Conservation (phyloP, 2,329 filamentous ascomycete genomes). For the Coniosporium tulheliwenetii region DNA sequence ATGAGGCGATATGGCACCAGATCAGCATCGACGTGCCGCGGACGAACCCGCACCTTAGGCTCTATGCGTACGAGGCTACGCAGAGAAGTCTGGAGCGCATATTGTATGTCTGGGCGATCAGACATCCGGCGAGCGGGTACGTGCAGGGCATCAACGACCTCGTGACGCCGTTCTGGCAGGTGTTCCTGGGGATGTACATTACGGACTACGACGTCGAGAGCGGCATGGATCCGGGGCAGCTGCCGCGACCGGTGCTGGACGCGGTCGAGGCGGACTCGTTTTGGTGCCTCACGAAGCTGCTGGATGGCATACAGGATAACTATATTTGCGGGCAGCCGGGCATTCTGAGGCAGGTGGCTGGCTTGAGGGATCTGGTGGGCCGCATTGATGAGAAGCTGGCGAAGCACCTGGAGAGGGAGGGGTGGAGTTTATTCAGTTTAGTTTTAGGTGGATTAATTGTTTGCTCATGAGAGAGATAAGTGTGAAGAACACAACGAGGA, state of each 20-base stretch:
- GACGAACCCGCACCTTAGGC: conserved; percentile 87
- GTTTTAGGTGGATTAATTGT: conserved; percentile 99
- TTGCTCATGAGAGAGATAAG: conserved; percentile 94
- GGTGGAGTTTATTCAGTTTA: conserved; percentile 99
- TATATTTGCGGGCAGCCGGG: conserved; percentile 97
- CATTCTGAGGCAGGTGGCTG: conserved; percentile 84
- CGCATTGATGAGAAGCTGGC: conserved; percentile 74
- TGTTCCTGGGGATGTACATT: conserved; percentile 88
- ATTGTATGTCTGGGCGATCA: conserved; percentile 92
- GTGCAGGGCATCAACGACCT: conserved; percentile 98
- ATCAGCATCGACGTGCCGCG: conserved; percentile 96
- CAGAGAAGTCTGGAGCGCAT: conserved; percentile 89
- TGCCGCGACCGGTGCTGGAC: conserved; percentile 80
- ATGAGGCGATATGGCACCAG: conserved; percentile 98
- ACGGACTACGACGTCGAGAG: conserved; percentile 84
- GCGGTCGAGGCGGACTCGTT: conserved; percentile 96
- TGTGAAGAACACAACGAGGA: conserved; percentile 89
- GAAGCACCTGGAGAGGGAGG: conserved; percentile 77
- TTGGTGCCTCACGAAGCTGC: conserved; percentile 92
- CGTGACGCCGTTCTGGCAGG: conserved; percentile 95
- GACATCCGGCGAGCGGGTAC: conserved; percentile 92
- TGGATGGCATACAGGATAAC: conserved; percentile 98
- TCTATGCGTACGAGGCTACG: conserved; percentile 92
- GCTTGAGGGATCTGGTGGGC: conserved; percentile 75
- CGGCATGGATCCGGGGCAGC: conserved; percentile 91